Conservation (phyloP, 371 early-diverging fungal species). For the Umbelopsis sp. region DNA sequence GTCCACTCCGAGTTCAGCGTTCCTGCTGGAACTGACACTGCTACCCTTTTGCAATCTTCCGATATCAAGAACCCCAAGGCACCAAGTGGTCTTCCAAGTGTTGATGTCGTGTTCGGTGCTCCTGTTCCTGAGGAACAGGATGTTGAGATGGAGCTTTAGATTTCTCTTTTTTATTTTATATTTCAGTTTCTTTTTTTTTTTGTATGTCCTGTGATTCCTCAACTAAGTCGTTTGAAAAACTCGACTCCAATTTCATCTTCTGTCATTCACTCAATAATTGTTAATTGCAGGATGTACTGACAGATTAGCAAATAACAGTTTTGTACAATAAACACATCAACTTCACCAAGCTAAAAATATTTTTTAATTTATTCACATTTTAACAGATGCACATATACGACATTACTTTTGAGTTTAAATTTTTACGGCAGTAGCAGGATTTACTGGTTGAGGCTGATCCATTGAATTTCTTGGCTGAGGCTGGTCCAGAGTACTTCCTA, state of each 20-base stretch:
- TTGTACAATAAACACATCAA: slow-evolving; percentile 17
- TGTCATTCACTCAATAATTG: slow-evolving; percentile 2
- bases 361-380: too few relatives aligned
- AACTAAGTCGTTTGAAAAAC: slow-evolving; percentile 3
- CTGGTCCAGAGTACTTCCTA: too few relatives aligned
- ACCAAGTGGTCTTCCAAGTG: slow-evolving; percentile 18
- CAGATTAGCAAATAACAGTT: slow-evolving; percentile 7
- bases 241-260: not conserved
- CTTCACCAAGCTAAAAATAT: not conserved
- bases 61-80: slow-evolving; percentile 29
- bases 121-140: slow-evolving; percentile 16
- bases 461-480: too few relatives aligned
- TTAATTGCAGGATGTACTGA: slow-evolving; percentile 1
- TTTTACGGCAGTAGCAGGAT: too few relatives aligned
- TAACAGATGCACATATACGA: too few relatives aligned
- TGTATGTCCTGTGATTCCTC: not conserved
- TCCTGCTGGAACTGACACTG: slow-evolving; percentile 49
- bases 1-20: slow-evolving; percentile 73
- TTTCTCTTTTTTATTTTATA: not conserved
- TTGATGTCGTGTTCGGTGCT: slow-evolving; percentile 39
- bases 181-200: not conserved
- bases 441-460: too few relatives aligned
- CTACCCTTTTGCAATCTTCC: slow-evolving; percentile 44
- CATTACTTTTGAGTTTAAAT: too few relatives aligned
- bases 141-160: slow-evolving; percentile 24